A percentile compares a stretch with the other conserved stretches of the same genome.
Conservation (phyloP, 148 eudicot genomes). For the Arbutus unedo region DNA sequence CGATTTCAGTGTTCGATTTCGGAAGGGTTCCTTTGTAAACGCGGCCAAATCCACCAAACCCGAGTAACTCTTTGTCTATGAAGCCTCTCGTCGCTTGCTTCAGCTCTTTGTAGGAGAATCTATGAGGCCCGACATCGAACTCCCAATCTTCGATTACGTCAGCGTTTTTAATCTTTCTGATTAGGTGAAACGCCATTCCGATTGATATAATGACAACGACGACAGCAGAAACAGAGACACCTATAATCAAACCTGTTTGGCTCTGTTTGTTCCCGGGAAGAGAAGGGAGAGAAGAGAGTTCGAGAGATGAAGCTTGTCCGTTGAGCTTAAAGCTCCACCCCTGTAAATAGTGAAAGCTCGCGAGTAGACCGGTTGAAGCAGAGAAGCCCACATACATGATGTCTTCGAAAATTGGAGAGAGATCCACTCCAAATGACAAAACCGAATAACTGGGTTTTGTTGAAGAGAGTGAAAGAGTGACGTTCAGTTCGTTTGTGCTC, state of each 20-base stretch:
- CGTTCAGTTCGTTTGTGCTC: slow-evolving; percentile 28
- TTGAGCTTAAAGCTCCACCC: slow-evolving; percentile 42
- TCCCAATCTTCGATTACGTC: slow-evolving; percentile 54
- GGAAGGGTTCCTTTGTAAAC: slow-evolving; percentile 45
- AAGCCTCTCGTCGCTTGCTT: slow-evolving; percentile 46
- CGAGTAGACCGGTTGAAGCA: slow-evolving; percentile 29
- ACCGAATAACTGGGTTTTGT: slow-evolving; percentile 42
- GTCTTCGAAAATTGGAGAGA: slow-evolving; percentile 31
- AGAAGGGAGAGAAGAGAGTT: slow-evolving; percentile 18
- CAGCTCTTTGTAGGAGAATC: slow-evolving; percentile 37
- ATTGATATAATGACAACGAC: neutral
- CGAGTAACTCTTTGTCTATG: slow-evolving; percentile 35
- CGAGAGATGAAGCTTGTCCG: slow-evolving; percentile 25
- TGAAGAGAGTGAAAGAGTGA: slow-evolving; percentile 50
- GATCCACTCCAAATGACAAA: slow-evolving; percentile 54
- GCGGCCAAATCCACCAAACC: slow-evolving; percentile 50
- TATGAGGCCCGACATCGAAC: slow-evolving; percentile 36
- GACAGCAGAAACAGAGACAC: neutral
- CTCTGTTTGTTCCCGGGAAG: neutral
- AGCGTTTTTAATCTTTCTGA: slow-evolving; percentile 20
- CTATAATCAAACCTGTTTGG: neutral
- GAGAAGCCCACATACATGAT: slow-evolving; percentile 42
- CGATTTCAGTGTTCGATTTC: slow-evolving; percentile 24
- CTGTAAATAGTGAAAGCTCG: slow-evolving; percentile 26
- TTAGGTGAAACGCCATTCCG: slow-evolving; percentile 11